These are phyloP conservation scores for Kwoniella shandongensis DNA, from an alignment of 768 basidiomycete species.

Conservation along the genomic window DNA sequence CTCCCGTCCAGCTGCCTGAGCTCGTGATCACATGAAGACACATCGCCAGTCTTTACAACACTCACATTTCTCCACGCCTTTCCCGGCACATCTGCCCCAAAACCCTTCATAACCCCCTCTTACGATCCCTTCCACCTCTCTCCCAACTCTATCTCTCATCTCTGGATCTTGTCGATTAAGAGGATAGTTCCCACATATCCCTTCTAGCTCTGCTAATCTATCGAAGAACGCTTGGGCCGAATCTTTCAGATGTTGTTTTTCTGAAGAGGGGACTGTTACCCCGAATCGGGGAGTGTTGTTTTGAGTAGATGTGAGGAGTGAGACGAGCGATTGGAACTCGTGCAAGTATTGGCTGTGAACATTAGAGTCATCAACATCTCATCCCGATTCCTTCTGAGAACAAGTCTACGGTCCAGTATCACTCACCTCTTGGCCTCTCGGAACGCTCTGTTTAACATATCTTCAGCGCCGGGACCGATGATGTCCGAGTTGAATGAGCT, in stretches of 20 bases:
- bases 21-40: no score
- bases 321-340: conserved; percentile 33
- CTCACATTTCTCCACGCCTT: conserved; percentile 51
- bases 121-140: conserved; percentile 41
- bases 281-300: conserved; percentile 35
- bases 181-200: conserved; percentile 31
- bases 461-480: conserved; percentile 48
- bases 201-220: conserved; percentile 42
- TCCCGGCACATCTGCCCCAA: conserved; percentile 35
- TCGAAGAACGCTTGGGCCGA: conserved; percentile 44
- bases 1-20: no score
- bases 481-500: conserved; percentile 44
- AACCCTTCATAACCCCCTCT: conserved; percentile 36
- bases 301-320: conserved; percentile 23
- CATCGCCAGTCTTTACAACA: conserved; percentile 10
- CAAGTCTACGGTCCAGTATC: not conserved
- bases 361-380: not conserved
- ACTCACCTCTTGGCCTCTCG: conserved; percentile 45
- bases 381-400: not conserved
- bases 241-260: conserved; percentile 47
- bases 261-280: conserved; percentile 25
- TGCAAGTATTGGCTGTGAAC: conserved; percentile 37
- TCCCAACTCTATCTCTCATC: conserved; percentile 42
- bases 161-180: conserved; percentile 47
- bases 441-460: conserved; percentile 49